Conservation (phyloP, 2,329 filamentous ascomycete genomes). For the Ampelomyces quisqualis region DNA sequence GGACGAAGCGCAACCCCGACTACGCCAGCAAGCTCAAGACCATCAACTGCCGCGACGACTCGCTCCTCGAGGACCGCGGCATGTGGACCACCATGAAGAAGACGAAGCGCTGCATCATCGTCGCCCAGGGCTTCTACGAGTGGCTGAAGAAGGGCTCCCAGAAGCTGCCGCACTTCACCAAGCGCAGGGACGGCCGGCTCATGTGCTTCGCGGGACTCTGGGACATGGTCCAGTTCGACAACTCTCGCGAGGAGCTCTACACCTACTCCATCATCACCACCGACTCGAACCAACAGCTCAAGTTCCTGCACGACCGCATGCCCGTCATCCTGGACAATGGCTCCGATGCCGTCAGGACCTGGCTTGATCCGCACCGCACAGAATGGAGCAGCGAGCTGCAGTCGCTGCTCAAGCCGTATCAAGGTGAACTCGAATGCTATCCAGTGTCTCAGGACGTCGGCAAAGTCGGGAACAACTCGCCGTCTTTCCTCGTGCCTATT, state of each 20-base stretch:
- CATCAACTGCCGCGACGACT: conserved; percentile 94
- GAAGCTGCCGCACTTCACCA: conserved; percentile 81
- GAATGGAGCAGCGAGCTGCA: conserved; percentile 82
- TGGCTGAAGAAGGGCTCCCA: conserved; percentile 86
- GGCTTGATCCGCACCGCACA: conserved; percentile 72
- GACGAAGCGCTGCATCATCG: conserved; percentile 79
- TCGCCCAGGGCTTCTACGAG: conserved; percentile 94
- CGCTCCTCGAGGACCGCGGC: conserved; percentile 69
- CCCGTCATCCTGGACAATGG: conserved; percentile 83
- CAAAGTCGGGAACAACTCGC: conserved; percentile 90
- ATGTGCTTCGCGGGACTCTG: conserved; percentile 91
- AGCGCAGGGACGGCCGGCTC: conserved; percentile 75
- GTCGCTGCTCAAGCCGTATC: conserved; percentile 72
- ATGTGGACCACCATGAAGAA: conserved; percentile 95
- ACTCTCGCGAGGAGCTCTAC: conserved; percentile 68
- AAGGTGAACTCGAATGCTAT: conserved; percentile 79
- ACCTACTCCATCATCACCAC: conserved; percentile 96
- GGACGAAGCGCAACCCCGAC: conserved; percentile 82
- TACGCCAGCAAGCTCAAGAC: conserved; percentile 79
- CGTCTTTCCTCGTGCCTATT: conserved; percentile 78
- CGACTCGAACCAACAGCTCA: conserved; percentile 75
- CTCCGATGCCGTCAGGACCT: conserved; percentile 67
- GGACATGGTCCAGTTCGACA: conserved; percentile 82
- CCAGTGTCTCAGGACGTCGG: conserved; percentile 86
- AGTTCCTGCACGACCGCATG: conserved; percentile 92